Evolutionary conservation across 208 protist genomes (phyloP), one percentile per base, ranked within the genome.

Genomic region (Leishmania mexicana): DNA sequence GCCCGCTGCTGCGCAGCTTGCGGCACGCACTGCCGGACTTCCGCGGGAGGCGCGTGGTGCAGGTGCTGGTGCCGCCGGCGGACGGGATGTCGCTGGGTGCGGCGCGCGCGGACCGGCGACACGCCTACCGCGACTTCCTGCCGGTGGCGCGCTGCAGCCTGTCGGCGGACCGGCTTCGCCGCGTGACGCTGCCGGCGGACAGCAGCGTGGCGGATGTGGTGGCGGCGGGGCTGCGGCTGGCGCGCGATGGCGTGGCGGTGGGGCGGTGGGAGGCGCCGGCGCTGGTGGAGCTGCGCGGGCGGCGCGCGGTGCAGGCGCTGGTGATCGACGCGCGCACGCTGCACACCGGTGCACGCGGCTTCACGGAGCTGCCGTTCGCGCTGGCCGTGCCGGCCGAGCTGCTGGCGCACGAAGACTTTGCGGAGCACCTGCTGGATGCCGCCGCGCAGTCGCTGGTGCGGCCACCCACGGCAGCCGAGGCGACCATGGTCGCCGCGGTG

Each of bases 291-390:
- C 71, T 85, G 76, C 58, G 65, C 75, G 68, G 82, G 78, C 80
- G 31, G 67, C 67, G 67, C 67, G 81, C 85, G 47, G 73, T 84
- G 53, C 81, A 89, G 70, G 86, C 76, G 62, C 81, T 88, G 60
- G 87, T 89, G 83, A 65, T 81, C 35, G 68, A 81, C 54, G 70
- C 78, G 3, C 78, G 78, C 54, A 78, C 79, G n/a, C 72, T 83
- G 51, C 78, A 65, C 70, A 15, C 38, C 78, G 70, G 78, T 47
- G 70, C 78, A 1, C 38, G 38, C 45, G 78, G 78, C 68, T 81
- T 81, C 54, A 47, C 70, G 19, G 78, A 81, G 51, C 78, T 81
- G 51, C 64, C 78, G 40, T 54, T 47, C 68, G 78, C 78, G 67
- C 70, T 81, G 70, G 78, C 65, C 70, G 53, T 47, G 67, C 78